Conservation (phyloP, 495 filamentous ascomycete species). For the Aspergillus carlsbadensis region DNA sequence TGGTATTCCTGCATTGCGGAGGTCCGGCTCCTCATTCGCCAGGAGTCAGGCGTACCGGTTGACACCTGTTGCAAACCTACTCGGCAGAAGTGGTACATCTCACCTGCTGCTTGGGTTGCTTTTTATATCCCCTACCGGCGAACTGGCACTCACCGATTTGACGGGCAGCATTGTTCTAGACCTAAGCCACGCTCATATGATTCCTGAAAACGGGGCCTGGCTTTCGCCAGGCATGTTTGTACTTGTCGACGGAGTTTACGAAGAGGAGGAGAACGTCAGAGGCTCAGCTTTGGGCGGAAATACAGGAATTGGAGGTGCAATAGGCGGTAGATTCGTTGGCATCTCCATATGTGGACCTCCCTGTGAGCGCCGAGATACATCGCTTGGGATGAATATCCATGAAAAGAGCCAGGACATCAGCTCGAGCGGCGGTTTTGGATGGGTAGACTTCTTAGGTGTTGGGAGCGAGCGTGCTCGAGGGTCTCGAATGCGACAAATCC, state of each 20-base stretch:
- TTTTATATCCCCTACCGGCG: constrained; percentile 76
- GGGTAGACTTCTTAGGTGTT: constrained; percentile 92
- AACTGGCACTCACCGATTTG: constrained; percentile 75
- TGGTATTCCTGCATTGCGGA: constrained; percentile 43
- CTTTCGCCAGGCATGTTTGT: constrained; percentile 95
- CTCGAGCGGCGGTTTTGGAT: constrained; percentile 82
- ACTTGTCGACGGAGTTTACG: constrained; percentile 88
- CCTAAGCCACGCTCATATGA: constrained; percentile 72
- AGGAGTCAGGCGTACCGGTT: constrained; percentile 74
- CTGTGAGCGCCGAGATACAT: constrained; percentile 77
- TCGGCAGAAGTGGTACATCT: constrained; percentile 79
- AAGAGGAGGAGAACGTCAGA: constrained; percentile 75
- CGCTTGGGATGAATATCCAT: constrained; percentile 66
- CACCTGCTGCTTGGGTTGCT: constrained; percentile 89
- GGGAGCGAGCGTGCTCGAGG: constrained; percentile 88
- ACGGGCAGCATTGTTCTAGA: constrained; percentile 87
- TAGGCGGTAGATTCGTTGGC: constrained; percentile 85
- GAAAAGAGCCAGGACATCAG: constrained; percentile 50
- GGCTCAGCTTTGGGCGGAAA: constrained; percentile 68
- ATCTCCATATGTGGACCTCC: constrained; percentile 88
- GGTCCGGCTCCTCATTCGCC: constrained; percentile 54
- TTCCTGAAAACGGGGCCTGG: constrained; percentile 85
- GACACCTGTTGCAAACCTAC: constrained; percentile 88
- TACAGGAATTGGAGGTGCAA: constrained; percentile 80
- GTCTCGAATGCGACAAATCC: constrained; percentile 74